These are phyloP conservation scores for Articulospora tetracladia DNA, from an alignment of 495 filamentous ascomycete genomes.

Conservation along the genomic window DNA sequence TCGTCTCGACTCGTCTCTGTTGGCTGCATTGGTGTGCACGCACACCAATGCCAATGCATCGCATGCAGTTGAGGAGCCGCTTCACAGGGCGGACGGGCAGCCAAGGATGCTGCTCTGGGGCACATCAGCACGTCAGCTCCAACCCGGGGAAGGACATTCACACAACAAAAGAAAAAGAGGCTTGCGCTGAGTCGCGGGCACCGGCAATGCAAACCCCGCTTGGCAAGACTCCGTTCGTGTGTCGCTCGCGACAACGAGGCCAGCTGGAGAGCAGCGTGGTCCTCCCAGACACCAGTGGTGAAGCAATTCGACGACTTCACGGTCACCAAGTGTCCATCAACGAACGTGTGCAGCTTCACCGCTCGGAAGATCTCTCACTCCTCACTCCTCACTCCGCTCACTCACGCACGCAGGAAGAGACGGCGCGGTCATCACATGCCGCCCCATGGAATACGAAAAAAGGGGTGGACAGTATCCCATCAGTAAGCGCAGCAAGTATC, in stretches of 20 bases:
- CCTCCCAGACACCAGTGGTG: not conserved
- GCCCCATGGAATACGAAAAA: not conserved
- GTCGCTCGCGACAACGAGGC: not conserved
- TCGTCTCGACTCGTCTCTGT: too few relatives aligned
- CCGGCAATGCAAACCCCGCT: not conserved
- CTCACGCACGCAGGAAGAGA: too few relatives aligned
- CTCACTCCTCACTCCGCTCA: not conserved
- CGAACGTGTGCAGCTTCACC: not conserved
- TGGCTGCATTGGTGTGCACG: too few relatives aligned
- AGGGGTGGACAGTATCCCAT: not conserved
- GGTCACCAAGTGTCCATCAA: not conserved
- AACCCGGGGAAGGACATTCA: not conserved
- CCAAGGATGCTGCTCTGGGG: not conserved
- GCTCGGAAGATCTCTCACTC: not conserved
- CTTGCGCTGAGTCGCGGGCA: not conserved
- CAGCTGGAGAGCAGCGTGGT: not conserved
- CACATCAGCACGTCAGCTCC: not conserved
- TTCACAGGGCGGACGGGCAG: too few relatives aligned
- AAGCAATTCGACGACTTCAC: not conserved
- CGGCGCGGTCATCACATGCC: not conserved
- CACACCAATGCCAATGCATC: too few relatives aligned
- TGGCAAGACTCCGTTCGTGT: not conserved
- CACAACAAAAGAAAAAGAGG: not conserved
- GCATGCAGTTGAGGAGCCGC: too few relatives aligned
- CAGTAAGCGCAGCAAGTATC: slow-evolving; percentile 2